Evolutionary conservation across 305 asterid genomes (phyloP).

Genomic region (Fraxinus sp.): DNA sequence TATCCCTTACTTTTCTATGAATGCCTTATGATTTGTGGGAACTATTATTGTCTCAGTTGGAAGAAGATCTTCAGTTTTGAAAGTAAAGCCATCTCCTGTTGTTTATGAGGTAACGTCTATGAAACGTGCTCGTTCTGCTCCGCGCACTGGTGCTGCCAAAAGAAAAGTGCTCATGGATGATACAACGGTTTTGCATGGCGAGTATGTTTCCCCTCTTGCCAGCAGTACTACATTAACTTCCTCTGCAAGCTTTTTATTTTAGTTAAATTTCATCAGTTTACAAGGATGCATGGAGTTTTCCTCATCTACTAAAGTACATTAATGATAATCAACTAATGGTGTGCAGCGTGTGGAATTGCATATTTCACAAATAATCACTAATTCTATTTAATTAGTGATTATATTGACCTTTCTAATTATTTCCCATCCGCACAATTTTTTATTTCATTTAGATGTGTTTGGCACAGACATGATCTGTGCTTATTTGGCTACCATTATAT

Average conservation of each 20-base stretch:
- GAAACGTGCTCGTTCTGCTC: conserved; percentile 62
- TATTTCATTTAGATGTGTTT: neutral
- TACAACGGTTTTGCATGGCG: conserved; percentile 96
- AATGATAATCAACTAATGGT: neutral
- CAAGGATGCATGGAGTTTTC: neutral
- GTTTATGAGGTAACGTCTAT: conserved; percentile 61
- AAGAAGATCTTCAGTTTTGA: conserved; percentile 65
- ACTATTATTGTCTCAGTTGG: conserved; percentile 26
- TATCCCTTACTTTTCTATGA: neutral
- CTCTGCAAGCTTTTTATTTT: conserved; percentile 5
- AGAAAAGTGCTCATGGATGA: conserved; percentile 89
- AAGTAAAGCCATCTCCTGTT: conserved; percentile 82
- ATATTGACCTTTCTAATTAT: neutral
- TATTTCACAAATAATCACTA: neutral
- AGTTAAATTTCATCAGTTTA: neutral
- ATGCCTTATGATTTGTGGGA: conserved; percentile 8
- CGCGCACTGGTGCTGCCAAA: conserved; percentile 56
- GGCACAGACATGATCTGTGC: neutral
- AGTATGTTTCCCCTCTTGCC: conserved; percentile 53
- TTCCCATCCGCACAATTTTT: neutral
- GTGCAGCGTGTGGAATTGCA: neutral
- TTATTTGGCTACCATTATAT: neutral
- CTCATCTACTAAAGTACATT: neutral
- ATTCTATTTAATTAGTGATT: neutral
- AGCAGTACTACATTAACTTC: conserved; percentile 11